phyloP scores from a whole-genome alignment of 176 grass and related monocot genomes.

The Paspalum vaginatum region DNA sequence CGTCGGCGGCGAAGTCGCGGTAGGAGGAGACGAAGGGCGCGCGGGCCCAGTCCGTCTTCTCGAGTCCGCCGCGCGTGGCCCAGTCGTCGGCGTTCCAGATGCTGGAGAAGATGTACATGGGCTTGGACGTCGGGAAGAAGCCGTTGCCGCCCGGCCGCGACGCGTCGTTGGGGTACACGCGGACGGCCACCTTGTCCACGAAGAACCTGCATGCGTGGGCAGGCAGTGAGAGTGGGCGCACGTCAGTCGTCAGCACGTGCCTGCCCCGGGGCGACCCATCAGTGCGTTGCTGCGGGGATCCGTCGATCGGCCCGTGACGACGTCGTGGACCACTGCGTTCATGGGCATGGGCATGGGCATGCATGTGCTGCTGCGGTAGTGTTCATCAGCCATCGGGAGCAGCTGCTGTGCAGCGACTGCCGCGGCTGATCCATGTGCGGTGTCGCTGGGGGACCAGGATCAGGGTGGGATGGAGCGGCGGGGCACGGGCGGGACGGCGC shows the following conservation, averaged over 20 bases:
- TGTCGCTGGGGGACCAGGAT: background rate
- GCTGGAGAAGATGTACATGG: slow-evolving; percentile 99
- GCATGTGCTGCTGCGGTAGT: too few relatives aligned
- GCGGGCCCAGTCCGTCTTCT: slow-evolving; percentile 92
- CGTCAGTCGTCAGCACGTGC: background rate
- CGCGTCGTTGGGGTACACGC: slow-evolving; percentile 84
- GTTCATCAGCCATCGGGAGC: too few relatives aligned
- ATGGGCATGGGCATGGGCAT: too few relatives aligned
- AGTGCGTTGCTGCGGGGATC: too few relatives aligned
- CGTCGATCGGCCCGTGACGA: background rate
- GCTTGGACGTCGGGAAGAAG: slow-evolving; percentile 81
- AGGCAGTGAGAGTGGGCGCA: background rate
- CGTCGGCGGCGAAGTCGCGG: slow-evolving; percentile 83
- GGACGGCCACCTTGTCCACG: slow-evolving; percentile 84
- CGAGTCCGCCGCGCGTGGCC: slow-evolving; percentile 86
- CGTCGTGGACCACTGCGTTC: background rate
- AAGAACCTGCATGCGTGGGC: slow-evolving; percentile 62
- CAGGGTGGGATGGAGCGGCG: background rate
- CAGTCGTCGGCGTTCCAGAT: slow-evolving; percentile 99
- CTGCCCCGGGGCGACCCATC: too few relatives aligned
- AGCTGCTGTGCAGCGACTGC: too few relatives aligned
- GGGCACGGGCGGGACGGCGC: background rate
- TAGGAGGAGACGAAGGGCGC: slow-evolving; percentile 90
- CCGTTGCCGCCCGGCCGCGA: slow-evolving; percentile 43
- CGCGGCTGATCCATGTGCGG: slow-evolving; percentile 8